Percentiles rank a stretch among this genome's conserved stretches.
phyloP scores from a whole-genome alignment of 257 asterid genomes.

The Fraxinus cuspidata region DNA sequence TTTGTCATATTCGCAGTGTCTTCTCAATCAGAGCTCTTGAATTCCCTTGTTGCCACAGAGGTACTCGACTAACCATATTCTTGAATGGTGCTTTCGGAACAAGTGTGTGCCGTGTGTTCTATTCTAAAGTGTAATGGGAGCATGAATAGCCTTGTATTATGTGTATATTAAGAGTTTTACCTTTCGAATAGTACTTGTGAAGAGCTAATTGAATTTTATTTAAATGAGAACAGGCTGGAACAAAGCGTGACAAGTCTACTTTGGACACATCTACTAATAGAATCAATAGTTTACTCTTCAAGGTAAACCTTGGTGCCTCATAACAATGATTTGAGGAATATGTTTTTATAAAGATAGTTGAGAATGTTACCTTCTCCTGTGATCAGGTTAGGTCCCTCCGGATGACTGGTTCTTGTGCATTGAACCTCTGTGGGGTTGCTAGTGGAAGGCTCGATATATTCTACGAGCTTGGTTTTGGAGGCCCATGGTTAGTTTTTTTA shows the following conservation, averaged over 20 bases:
- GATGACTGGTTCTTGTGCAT: slow-evolving; percentile 55
- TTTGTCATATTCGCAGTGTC: slow-evolving; percentile 32
- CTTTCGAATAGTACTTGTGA: background rate
- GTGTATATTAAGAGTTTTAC: background rate
- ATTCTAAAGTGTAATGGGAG: background rate
- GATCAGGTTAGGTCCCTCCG: slow-evolving; percentile 52
- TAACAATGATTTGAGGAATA: background rate
- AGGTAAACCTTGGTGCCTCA: slow-evolving; percentile 26
- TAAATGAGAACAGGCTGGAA: slow-evolving; percentile 37
- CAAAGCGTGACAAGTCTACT: slow-evolving; percentile 41
- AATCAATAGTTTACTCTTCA: slow-evolving; percentile 46
- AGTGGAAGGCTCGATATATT: slow-evolving; percentile 54
- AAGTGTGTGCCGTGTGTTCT: background rate
- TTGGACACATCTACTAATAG: slow-evolving; percentile 42
- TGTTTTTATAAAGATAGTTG: background rate
- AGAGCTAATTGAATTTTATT: slow-evolving; percentile 11
- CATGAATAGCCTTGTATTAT: background rate
- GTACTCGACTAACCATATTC: slow-evolving; percentile 23
- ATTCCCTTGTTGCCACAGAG: slow-evolving; percentile 54
- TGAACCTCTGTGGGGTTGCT: slow-evolving; percentile 56
- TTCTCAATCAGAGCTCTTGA: slow-evolving; percentile 52
- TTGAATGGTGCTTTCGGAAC: background rate
- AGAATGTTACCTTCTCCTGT: background rate
- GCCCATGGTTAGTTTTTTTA: slow-evolving; percentile 39
- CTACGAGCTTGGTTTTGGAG: slow-evolving; percentile 54